These are phyloP conservation scores for Phytophthora agathidicida DNA, from an alignment of 352 stramenopile species.

Conservation along the genomic window DNA sequence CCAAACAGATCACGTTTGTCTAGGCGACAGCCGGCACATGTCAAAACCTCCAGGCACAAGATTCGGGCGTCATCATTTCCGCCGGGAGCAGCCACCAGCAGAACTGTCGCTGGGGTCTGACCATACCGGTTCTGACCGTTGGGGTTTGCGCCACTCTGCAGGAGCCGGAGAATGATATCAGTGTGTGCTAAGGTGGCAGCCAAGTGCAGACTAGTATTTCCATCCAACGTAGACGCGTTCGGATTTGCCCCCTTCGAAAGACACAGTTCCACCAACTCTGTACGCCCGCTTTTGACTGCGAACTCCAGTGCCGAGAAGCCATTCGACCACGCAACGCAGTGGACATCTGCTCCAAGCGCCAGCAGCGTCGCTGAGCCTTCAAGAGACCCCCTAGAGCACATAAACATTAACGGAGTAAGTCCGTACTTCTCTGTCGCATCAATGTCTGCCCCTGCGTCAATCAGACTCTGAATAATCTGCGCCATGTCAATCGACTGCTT, in stretches of 20 bases:
- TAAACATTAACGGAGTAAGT: slow-evolving; percentile 81
- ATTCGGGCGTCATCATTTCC: slow-evolving; percentile 30
- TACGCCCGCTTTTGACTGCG: slow-evolving; percentile 42
- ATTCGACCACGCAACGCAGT: slow-evolving; percentile 73
- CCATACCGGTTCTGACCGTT: slow-evolving; percentile 77
- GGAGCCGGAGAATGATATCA: slow-evolving; percentile 59
- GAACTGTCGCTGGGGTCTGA: slow-evolving; percentile 59
- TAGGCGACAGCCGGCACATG: slow-evolving; percentile 47
- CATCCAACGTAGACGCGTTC: slow-evolving; percentile 65
- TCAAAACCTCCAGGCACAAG: slow-evolving; percentile 61
- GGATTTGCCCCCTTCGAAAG: slow-evolving; percentile 71
- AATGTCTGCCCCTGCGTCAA: slow-evolving; percentile 61
- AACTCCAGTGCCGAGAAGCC: slow-evolving; percentile 77
- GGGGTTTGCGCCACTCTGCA: slow-evolving; percentile 60
- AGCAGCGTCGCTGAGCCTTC: slow-evolving; percentile 78
- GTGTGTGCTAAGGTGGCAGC: slow-evolving; percentile 47
- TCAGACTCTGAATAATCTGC: slow-evolving; percentile 66
- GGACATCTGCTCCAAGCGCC: slow-evolving; percentile 70
- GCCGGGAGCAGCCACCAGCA: slow-evolving; percentile 46
- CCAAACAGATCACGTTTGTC: slow-evolving; percentile 74
- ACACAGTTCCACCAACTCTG: slow-evolving; percentile 69
- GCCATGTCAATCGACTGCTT: slow-evolving; percentile 60
- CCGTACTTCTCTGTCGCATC: slow-evolving; percentile 68
- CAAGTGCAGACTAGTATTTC: slow-evolving; percentile 77
- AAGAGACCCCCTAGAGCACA: slow-evolving; percentile 61